A percentile compares a stretch with the other conserved stretches of the same genome.
Evolutionary conservation across 1,284 basidiomycete species (phyloP).

Genomic region (Irpex rosettiformis): DNA sequence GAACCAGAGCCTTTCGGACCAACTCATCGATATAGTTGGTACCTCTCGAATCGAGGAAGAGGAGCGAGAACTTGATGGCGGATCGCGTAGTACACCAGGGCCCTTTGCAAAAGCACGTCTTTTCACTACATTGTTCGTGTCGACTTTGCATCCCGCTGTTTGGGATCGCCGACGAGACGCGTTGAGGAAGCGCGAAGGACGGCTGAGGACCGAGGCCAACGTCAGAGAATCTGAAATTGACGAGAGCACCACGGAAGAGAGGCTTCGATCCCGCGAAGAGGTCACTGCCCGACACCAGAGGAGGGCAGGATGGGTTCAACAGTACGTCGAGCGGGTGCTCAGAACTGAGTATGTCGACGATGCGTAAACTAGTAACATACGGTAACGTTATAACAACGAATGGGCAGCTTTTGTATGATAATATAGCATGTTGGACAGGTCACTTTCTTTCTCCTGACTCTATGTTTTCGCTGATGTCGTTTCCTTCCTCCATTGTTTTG

Average conservation of each 20-base stretch:
- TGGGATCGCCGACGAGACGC: conserved; percentile 66
- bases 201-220: conserved; percentile 63
- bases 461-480: not conserved
- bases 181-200: conserved; percentile 62
- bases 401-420: conserved; percentile 1
- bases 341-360: conserved; percentile 72
- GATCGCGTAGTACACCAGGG: not conserved
- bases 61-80: not conserved
- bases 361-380: conserved; percentile 17
- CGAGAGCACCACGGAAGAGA: conserved; percentile 22
- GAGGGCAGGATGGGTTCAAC: conserved; percentile 58
- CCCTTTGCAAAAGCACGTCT: conserved; percentile 37
- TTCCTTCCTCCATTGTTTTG: not conserved
- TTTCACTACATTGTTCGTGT: conserved; percentile 55
- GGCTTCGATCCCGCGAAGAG: conserved; percentile 35
- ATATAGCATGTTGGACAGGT: conserved; percentile 1
- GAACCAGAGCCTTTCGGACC: conserved; percentile 35
- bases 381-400: not conserved
- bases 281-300: conserved; percentile 46
- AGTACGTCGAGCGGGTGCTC: conserved; percentile 63
- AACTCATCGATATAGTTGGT: conserved; percentile 37
- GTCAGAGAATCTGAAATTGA: conserved; percentile 34
- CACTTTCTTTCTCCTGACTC: not conserved
- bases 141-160: conserved; percentile 70
- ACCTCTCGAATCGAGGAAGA: conserved; percentile 8